Percentiles rank a stretch among this genome's conserved stretches.
These are phyloP conservation scores for Arctium minus DNA, from an alignment of 129 eudicot species.

Conservation along the genomic window DNA sequence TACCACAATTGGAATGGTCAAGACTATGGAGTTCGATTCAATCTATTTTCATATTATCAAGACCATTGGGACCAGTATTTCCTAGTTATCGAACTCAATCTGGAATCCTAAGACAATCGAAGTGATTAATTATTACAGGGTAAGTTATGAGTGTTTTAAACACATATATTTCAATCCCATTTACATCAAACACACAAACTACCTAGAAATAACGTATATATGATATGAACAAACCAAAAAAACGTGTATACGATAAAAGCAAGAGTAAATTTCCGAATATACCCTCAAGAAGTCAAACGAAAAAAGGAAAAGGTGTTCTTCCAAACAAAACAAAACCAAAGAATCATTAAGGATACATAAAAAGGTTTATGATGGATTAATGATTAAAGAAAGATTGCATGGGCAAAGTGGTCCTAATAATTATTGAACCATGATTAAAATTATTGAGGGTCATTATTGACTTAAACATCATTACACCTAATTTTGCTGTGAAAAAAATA, in stretches of 20 bases:
- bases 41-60: too few species aligned
- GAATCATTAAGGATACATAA: background rate
- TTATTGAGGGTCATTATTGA: constrained; percentile 12
- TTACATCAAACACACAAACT: background rate
- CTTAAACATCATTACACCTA: constrained; percentile 20
- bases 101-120: background rate
- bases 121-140: background rate
- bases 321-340: background rate
- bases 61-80: background rate
- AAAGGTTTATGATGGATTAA: constrained; percentile 3
- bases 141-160: background rate
- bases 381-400: constrained; percentile 11
- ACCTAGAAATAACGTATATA: background rate
- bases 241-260: background rate
- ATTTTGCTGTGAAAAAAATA: constrained; percentile 21
- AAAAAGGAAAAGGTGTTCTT: background rate
- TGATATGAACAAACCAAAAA: background rate
- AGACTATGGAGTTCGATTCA: background rate
- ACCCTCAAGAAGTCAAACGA: background rate
- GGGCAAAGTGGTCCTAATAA: constrained; percentile 17
- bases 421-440: constrained; percentile 14
- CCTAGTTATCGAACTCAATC: background rate
- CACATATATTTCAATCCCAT: background rate
- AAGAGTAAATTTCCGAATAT: background rate
- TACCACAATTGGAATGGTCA: background rate